Evolutionary conservation across 495 filamentous ascomycete genomes (phyloP).

Genomic region (Penicillium verhagenii): DNA sequence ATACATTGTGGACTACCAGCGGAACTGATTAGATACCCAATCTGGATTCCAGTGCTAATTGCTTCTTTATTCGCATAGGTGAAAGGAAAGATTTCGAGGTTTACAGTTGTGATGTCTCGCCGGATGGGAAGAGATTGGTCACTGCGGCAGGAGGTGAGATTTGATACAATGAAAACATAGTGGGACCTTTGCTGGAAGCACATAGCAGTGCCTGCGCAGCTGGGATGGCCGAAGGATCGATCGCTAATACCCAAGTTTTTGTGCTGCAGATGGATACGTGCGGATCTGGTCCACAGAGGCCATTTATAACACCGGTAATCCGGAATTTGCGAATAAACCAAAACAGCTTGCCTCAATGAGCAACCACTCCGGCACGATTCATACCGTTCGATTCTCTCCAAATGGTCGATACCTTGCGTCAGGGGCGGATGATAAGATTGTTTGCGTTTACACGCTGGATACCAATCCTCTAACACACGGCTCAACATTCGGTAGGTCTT

Average conservation of each 20-base stretch:
- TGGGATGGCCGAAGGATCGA: not conserved
- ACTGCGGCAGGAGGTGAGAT: conserved; percentile 86
- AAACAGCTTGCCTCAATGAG: conserved; percentile 96
- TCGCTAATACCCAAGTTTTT: conserved; percentile 12
- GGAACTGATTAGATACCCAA: too few relatives aligned
- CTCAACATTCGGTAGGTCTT: conserved; percentile 67
- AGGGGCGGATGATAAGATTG: conserved; percentile 96
- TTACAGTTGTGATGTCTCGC: conserved; percentile 95
- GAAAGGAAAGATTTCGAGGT: conserved; percentile 97
- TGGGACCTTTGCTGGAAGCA: not conserved
- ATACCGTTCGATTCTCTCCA: conserved; percentile 92
- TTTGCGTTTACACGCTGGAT: conserved; percentile 93
- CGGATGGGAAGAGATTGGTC: conserved; percentile 85
- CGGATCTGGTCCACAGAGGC: conserved; percentile 97
- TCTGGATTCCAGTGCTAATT: not conserved
- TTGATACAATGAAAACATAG: not conserved
- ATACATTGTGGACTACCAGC: too few relatives aligned
- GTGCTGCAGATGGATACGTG: conserved; percentile 79
- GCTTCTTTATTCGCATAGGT: conserved; percentile 36
- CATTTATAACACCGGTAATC: conserved; percentile 73
- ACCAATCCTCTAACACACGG: conserved; percentile 70
- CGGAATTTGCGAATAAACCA: conserved; percentile 66
- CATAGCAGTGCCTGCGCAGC: not conserved
- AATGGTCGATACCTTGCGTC: conserved; percentile 93
- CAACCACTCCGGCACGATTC: conserved; percentile 96